Evolutionary conservation across 2,329 filamentous ascomycete species (phyloP).

Genomic region (Knoxdaviesia capensis): DNA sequence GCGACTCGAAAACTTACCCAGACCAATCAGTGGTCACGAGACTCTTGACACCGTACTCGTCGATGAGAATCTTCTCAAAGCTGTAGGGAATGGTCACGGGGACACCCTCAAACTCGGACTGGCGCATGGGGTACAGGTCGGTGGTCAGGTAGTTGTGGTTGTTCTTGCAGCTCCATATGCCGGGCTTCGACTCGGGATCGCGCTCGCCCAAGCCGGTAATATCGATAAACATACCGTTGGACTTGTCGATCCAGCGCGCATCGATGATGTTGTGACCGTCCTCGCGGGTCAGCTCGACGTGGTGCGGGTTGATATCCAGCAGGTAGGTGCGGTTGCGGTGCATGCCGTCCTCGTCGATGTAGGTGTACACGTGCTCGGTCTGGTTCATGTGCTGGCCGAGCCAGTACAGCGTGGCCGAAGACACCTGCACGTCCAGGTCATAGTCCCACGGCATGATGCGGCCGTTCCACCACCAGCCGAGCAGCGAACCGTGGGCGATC

Average conservation of each 20-base stretch:
- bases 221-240: conserved; percentile 64
- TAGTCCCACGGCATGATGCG: conserved; percentile 67
- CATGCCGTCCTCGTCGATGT: conserved; percentile 19
- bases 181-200: conserved; percentile 34
- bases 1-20: conserved; percentile 25
- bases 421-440: conserved; percentile 68
- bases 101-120: conserved; percentile 56
- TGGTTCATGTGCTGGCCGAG: conserved; percentile 48
- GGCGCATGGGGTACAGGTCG: conserved; percentile 60
- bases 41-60: conserved; percentile 45
- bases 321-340: conserved; percentile 34
- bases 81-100: conserved; percentile 47
- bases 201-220: conserved; percentile 60
- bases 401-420: conserved; percentile 41
- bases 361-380: conserved; percentile 39
- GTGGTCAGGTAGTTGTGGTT: conserved; percentile 47
- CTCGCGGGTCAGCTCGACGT: conserved; percentile 36
- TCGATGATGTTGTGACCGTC: conserved; percentile 66
- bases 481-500: conserved; percentile 67
- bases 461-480: conserved; percentile 82
- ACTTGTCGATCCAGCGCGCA: conserved; percentile 60
- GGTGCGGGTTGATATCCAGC: conserved; percentile 59
- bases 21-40: conserved; percentile 39
- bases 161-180: conserved; percentile 64
- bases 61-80: conserved; percentile 42